Conservation (phyloP, 148 eudicot genomes). For the Cornus suecica region DNA sequence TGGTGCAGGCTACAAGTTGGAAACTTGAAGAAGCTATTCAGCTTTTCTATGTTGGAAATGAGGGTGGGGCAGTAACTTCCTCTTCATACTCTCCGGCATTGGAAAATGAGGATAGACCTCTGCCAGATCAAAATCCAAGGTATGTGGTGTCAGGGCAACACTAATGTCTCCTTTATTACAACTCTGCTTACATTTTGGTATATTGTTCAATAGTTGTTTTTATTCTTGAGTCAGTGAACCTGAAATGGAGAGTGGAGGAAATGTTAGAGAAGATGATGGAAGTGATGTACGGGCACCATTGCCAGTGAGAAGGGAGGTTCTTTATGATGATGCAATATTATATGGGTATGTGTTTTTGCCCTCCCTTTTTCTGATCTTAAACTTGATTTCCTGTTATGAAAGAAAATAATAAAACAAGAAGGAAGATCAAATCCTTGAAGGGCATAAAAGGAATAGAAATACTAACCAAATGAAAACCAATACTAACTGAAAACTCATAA, state of each 20-base stretch:
- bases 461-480: too few species aligned
- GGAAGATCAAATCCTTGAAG: neutral
- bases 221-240: conserved; percentile 39
- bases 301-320: conserved; percentile 90
- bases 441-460: too few species aligned
- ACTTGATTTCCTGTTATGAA: neutral
- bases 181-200: neutral
- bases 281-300: conserved; percentile 81
- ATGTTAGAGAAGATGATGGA: conserved; percentile 29
- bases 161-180: neutral
- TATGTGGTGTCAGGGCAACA: conserved; percentile 15
- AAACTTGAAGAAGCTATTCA: conserved; percentile 97
- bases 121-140: conserved; percentile 47
- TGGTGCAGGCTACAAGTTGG: conserved; percentile 86
- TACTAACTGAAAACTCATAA: too few species aligned
- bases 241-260: conserved; percentile 31
- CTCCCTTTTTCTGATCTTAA: too few species aligned
- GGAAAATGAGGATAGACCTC: conserved; percentile 27
- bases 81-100: conserved; percentile 36
- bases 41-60: conserved; percentile 85
- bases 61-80: conserved; percentile 46
- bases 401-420: neutral
- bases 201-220: conserved; percentile 2
- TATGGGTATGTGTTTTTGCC: conserved; percentile 47
- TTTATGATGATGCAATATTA: conserved; percentile 58